These are phyloP conservation scores for Thelonectria blattea DNA, from an alignment of 2,329 filamentous ascomycete genomes.

Conservation along the genomic window DNA sequence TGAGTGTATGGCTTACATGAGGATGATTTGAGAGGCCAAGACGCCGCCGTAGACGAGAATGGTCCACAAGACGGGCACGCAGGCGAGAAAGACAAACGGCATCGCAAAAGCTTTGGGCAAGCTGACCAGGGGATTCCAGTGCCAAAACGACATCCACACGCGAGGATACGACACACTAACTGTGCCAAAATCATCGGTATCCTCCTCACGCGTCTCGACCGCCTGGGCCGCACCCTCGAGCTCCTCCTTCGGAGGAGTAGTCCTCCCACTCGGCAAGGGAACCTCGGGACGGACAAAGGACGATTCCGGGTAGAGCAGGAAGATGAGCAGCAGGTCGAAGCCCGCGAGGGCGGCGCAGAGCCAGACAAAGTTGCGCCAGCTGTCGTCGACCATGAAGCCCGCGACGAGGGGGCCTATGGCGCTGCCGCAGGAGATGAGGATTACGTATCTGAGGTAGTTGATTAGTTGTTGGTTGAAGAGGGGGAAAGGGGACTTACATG, in stretches of 20 bases:
- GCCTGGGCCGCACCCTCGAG: neutral
- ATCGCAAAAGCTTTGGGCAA: constrained; percentile 2
- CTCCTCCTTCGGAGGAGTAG: neutral
- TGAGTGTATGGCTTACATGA: neutral
- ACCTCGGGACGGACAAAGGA: neutral
- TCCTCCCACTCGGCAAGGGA: neutral
- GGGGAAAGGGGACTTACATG: neutral
- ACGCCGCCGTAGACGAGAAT: constrained; percentile 4
- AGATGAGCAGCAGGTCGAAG: neutral
- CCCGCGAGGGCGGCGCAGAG: constrained; percentile 4
- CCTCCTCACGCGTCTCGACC: neutral
- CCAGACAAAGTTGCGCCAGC: constrained; percentile 9
- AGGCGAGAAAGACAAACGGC: constrained; percentile 1
- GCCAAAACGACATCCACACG: constrained; percentile 2
- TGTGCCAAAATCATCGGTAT: neutral
- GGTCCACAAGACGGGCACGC: constrained; percentile 1
- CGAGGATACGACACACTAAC: neutral
- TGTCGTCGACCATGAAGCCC: constrained; percentile 6
- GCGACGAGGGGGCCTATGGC: constrained; percentile 3
- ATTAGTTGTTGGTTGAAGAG: too few relatives aligned
- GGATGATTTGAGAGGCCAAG: constrained; percentile 1
- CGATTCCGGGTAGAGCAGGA: constrained; percentile 1
- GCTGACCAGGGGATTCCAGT: neutral
- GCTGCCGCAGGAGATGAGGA: constrained; percentile 4
- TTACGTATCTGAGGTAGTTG: constrained; percentile 1